Percentiles rank a stretch among this genome's conserved stretches.
phyloP scores from a whole-genome alignment of 1,284 basidiomycete species.

The Moesziomyces sp. region DNA sequence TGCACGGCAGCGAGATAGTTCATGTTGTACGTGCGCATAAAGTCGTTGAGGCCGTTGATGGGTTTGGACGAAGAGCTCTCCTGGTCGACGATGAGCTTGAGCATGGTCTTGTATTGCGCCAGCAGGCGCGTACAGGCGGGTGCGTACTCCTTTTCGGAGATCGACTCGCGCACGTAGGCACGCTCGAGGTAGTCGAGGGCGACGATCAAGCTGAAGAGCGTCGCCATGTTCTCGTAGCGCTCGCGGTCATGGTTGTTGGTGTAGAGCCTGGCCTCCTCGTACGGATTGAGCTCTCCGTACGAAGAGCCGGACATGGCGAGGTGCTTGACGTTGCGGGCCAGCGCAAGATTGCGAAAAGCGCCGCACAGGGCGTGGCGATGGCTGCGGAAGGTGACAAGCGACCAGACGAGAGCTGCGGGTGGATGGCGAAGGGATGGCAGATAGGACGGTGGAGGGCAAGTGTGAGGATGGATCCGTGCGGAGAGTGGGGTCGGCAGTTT shows the following conservation, averaged over 20 bases:
- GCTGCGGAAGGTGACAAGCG: background rate
- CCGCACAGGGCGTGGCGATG: background rate
- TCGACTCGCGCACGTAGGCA: slow-evolving; percentile 89
- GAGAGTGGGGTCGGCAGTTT: no score
- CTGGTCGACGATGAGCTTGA: slow-evolving; percentile 88
- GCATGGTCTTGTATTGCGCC: slow-evolving; percentile 95
- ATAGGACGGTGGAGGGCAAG: no score
- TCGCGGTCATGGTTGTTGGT: slow-evolving; percentile 89
- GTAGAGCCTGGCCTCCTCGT: slow-evolving; percentile 86
- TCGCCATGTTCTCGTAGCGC: slow-evolving; percentile 86
- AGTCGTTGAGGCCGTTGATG: slow-evolving; percentile 70
- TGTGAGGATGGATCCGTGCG: no score
- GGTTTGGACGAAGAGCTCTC: slow-evolving; percentile 70
- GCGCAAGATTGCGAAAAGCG: background rate
- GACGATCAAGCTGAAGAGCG: slow-evolving; percentile 89
- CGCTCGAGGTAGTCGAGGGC: slow-evolving; percentile 93
- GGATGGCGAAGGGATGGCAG: no score
- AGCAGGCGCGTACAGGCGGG: slow-evolving; percentile 91
- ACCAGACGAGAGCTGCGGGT: no score
- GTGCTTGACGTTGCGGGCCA: background rate
- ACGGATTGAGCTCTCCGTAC: slow-evolving; percentile 48
- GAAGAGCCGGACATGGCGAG: slow-evolving; percentile 34
- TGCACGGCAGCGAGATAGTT: slow-evolving; percentile 92
- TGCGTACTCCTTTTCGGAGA: slow-evolving; percentile 92
- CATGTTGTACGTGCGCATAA: slow-evolving; percentile 95